Conservation (phyloP, 345 rosid genomes). For the Mallotus nudiflorus region DNA sequence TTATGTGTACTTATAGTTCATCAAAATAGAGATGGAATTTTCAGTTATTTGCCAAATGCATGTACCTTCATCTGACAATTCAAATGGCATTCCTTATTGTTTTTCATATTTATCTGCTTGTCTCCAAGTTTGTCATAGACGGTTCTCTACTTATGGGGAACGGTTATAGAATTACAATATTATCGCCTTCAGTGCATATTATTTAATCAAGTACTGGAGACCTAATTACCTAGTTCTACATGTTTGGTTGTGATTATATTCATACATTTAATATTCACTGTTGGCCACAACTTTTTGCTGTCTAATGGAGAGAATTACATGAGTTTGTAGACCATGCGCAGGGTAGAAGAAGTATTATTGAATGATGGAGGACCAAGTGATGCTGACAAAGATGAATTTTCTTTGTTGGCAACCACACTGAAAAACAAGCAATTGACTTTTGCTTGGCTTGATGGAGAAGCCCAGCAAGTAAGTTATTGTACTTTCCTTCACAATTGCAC, state of each 20-base stretch:
- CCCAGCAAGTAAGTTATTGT: conserved; percentile 59
- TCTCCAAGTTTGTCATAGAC: neutral
- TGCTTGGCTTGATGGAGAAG: conserved; percentile 94
- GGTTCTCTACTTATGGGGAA: too few relatives aligned
- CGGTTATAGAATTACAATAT: too few relatives aligned
- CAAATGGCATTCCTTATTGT: neutral
- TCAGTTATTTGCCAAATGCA: neutral
- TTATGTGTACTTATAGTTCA: neutral
- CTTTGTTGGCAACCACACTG: conserved; percentile 41
- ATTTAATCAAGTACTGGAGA: too few relatives aligned
- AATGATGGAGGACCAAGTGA: conserved; percentile 34
- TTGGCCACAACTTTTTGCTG: conserved; percentile 7
- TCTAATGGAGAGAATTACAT: conserved; percentile 32
- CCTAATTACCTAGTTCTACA: neutral
- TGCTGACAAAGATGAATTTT: conserved; percentile 39
- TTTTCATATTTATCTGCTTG: neutral
- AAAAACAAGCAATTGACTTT: conserved; percentile 68
- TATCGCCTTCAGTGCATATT: too few relatives aligned
- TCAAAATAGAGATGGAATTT: neutral
- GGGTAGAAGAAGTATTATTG: conserved; percentile 65
- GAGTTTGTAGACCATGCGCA: conserved; percentile 76
- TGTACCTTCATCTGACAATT: neutral
- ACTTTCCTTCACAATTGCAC: neutral
- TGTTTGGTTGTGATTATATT: neutral
- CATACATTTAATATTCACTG: neutral